Conservation (phyloP, 2,329 filamentous ascomycete genomes). For the Pyricularia grisea region DNA sequence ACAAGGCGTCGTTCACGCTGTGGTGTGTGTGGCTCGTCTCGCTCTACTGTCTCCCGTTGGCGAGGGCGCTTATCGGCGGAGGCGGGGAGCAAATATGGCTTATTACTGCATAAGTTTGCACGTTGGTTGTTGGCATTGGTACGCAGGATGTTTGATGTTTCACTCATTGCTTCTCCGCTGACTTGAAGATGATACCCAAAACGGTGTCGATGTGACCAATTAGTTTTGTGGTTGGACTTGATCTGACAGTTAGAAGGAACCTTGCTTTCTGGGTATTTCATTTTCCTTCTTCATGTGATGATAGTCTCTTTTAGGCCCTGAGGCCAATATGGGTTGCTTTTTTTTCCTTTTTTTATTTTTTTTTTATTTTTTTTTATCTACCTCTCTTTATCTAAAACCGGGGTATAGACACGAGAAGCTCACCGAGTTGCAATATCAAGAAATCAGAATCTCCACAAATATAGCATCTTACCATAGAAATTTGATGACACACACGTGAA, state of each 20-base stretch:
- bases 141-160: too few species aligned
- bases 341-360: too few species aligned
- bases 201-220: too few species aligned
- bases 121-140: too few species aligned
- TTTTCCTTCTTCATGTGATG: background rate
- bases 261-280: background rate
- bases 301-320: background rate
- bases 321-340: background rate
- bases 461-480: constrained; percentile 66
- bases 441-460: constrained; percentile 45
- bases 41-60: constrained; percentile 3
- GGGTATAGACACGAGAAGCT: background rate
- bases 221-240: too few species aligned
- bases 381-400: background rate
- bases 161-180: too few species aligned
- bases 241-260: too few species aligned
- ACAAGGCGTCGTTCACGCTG: constrained; percentile 1
- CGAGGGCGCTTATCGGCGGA: background rate
- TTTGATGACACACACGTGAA: constrained; percentile 57
- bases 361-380: background rate
- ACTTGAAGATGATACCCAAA: too few species aligned
- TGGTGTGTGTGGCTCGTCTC: constrained; percentile 3
- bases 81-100: too few species aligned
- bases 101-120: too few species aligned
- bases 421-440: background rate